phyloP scores from a whole-genome alignment of 1,284 basidiomycete species.

The Inonotus obliquus region DNA sequence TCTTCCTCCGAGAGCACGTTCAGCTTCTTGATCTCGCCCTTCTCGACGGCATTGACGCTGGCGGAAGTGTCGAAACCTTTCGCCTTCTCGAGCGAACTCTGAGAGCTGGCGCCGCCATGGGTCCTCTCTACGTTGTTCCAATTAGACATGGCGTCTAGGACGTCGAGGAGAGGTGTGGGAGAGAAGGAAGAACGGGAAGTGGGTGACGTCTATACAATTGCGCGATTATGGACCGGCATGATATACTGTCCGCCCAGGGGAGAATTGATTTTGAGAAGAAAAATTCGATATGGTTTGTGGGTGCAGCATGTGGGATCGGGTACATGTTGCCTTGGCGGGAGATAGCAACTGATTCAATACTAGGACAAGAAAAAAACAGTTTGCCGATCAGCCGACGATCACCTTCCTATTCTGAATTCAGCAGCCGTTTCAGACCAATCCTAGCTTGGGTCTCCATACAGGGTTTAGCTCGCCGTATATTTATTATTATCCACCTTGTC shows the following conservation, averaged over 20 bases:
- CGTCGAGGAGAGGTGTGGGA: neutral
- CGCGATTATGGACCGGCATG: neutral
- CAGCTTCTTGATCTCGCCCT: neutral
- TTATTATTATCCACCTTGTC: too few species aligned
- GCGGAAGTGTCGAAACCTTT: neutral
- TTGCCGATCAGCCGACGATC: neutral
- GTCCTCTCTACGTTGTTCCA: slow-evolving; percentile 8
- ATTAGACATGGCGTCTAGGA: neutral
- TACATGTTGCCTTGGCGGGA: neutral
- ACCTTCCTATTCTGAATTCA: too few species aligned
- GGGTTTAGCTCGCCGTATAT: neutral
- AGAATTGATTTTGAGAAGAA: neutral
- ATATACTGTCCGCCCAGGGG: neutral
- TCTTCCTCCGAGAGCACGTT: neutral
- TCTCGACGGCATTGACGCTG: slow-evolving; percentile 1
- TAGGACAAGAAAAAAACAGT: too few species aligned
- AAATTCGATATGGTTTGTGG: neutral
- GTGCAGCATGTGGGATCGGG: neutral
- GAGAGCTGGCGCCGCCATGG: neutral
- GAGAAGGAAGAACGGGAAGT: neutral
- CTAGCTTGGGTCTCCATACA: neutral
- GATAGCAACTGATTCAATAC: neutral
- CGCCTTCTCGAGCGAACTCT: neutral
- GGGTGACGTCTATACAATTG: neutral
- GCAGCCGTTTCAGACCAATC: neutral